A percentile compares a stretch with the other conserved stretches of the same genome.
These are phyloP conservation scores for Aspergillus amoenus DNA, from an alignment of 2,329 filamentous ascomycete genomes.

Conservation along the genomic window DNA sequence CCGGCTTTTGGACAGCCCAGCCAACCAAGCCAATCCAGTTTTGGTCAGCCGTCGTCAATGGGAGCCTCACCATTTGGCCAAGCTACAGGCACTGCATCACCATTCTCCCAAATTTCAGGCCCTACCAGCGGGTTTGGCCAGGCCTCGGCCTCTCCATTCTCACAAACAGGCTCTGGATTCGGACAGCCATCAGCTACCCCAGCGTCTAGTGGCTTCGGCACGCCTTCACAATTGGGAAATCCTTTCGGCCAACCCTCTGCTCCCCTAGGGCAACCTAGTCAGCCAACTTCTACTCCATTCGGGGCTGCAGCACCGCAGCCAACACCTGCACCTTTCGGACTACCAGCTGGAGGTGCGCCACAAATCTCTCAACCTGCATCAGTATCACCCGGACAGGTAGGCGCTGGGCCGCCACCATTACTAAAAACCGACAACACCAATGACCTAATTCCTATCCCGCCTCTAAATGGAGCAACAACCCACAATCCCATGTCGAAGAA, in stretches of 20 bases:
- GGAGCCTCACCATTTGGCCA: conserved; percentile 36
- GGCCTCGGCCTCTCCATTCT: conserved; percentile 32
- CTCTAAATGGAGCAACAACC: conserved; percentile 37
- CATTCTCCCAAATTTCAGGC: conserved; percentile 46
- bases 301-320: conserved; percentile 34
- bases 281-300: conserved; percentile 28
- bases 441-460: conserved; percentile 37
- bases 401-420: conserved; percentile 28
- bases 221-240: conserved; percentile 25
- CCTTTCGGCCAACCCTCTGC: conserved; percentile 29
- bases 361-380: conserved; percentile 25
- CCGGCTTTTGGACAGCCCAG: conserved; percentile 45
- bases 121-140: conserved; percentile 30
- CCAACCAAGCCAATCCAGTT: conserved; percentile 33
- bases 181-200: conserved; percentile 24
- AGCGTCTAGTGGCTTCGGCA: conserved; percentile 33
- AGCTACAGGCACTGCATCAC: conserved; percentile 30
- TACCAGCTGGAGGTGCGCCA: conserved; percentile 29
- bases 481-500: conserved; percentile 35
- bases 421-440: conserved; percentile 27
- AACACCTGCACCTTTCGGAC: conserved; percentile 29
- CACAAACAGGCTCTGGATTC: conserved; percentile 31
- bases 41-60: conserved; percentile 34
- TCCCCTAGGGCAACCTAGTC: conserved; percentile 30
- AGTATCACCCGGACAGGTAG: conserved; percentile 13